Conservation (phyloP, 2,329 filamentous ascomycete species). For the Paecilomyces formosus region DNA sequence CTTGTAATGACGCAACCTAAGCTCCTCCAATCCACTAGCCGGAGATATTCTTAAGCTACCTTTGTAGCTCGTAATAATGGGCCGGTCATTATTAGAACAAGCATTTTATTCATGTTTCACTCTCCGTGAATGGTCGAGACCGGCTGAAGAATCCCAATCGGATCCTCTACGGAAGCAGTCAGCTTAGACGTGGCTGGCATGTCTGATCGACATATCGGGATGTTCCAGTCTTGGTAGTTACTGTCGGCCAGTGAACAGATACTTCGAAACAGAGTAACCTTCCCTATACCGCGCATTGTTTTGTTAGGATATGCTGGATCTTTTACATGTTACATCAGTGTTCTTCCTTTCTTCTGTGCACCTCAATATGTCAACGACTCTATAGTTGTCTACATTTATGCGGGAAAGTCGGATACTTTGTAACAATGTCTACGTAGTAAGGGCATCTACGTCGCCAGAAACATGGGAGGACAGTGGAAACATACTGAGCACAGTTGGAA, state of each 20-base stretch:
- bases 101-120: neutral
- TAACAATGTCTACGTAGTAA: too few relatives aligned
- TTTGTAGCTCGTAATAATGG: neutral
- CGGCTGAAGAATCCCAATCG: neutral
- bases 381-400: neutral
- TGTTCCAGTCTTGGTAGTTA: neutral
- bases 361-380: neutral
- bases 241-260: neutral
- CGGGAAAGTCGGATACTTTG: too few relatives aligned
- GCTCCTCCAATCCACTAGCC: neutral
- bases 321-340: neutral
- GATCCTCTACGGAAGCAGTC: neutral
- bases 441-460: too few relatives aligned
- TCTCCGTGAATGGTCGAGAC: neutral
- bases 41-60: neutral
- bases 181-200: neutral
- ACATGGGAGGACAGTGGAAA: neutral
- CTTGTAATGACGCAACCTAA: neutral
- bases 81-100: neutral
- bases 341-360: neutral
- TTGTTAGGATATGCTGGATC: neutral
- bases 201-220: neutral
- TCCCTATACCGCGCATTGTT: neutral
- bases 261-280: neutral
- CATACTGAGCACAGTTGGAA: neutral